Percentiles rank a stretch among this genome's conserved stretches.
phyloP scores from a whole-genome alignment of 2,329 filamentous ascomycete species.

The Colletotrichum sp. region DNA sequence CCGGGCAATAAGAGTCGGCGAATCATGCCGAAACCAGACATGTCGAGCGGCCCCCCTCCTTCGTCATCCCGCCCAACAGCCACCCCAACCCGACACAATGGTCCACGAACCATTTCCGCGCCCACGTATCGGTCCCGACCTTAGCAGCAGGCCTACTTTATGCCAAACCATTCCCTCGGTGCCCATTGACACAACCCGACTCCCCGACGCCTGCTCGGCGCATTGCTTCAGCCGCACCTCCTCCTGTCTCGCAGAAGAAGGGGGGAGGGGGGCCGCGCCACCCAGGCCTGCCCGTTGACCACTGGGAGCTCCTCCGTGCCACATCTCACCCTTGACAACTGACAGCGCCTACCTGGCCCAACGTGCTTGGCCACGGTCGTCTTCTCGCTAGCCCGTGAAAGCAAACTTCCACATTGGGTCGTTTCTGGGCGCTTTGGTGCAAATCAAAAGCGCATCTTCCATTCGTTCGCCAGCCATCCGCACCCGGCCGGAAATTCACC shows the following conservation, averaged over 20 bases:
- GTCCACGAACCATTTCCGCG: neutral
- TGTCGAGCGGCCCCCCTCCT: neutral
- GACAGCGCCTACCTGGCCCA: neutral
- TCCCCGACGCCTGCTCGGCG: neutral
- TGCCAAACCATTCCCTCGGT: conserved; percentile 11
- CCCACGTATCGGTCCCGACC: neutral
- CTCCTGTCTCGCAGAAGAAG: neutral
- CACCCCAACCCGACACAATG: conserved; percentile 7
- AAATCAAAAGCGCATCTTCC: neutral
- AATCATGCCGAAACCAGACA: neutral
- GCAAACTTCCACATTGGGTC: neutral
- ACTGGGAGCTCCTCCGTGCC: neutral
- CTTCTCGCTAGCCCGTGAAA: neutral
- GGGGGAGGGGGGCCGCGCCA: neutral
- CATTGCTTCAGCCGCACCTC: conserved; percentile 1
- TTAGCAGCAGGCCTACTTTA: neutral
- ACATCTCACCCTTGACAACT: neutral
- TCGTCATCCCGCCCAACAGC: neutral
- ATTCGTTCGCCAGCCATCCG: neutral
- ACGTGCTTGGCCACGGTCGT: neutral
- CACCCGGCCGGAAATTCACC: neutral
- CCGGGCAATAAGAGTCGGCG: neutral
- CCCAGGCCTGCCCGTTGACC: neutral
- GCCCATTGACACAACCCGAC: neutral
- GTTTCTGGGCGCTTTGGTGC: neutral